Conservation (phyloP, 495 filamentous ascomycete species). For the Neurospora sp. region DNA sequence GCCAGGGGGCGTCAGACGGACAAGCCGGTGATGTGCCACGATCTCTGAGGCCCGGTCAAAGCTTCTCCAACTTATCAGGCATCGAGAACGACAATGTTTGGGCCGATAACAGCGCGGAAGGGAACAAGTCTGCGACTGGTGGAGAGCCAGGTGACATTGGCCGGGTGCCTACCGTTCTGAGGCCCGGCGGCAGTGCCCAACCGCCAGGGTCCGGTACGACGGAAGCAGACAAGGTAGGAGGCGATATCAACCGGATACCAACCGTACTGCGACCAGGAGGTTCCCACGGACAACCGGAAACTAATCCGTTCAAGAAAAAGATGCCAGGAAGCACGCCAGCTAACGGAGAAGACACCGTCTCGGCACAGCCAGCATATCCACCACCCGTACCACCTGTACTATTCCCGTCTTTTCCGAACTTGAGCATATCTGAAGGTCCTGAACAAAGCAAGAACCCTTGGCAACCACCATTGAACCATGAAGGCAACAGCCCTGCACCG, state of each 20-base stretch:
- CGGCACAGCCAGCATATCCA: conserved; percentile 1
- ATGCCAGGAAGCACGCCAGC: conserved; percentile 12
- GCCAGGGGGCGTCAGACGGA: neutral
- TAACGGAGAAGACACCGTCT: neutral
- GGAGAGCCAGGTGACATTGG: conserved; percentile 4
- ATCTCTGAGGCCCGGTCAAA: conserved; percentile 18
- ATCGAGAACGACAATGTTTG: conserved; percentile 16
- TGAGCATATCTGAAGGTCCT: conserved; percentile 14
- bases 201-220: neutral
- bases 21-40: conserved; percentile 11
- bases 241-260: conserved; percentile 17
- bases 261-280: conserved; percentile 24
- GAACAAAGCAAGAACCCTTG: conserved; percentile 42
- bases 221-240: conserved; percentile 3
- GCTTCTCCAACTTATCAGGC: conserved; percentile 8
- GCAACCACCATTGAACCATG: conserved; percentile 29
- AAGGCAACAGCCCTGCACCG: conserved; percentile 10
- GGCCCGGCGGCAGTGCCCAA: conserved; percentile 11
- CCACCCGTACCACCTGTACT: conserved; percentile 16
- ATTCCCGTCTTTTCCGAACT: conserved; percentile 23
- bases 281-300: conserved; percentile 25
- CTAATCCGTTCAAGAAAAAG: conserved; percentile 46
- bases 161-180: conserved; percentile 11
- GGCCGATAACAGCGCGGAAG: conserved; percentile 5
- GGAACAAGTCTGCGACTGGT: neutral